Percentiles rank a stretch among this genome's conserved stretches.
phyloP scores from a whole-genome alignment of 345 rosid species.

The Citrus australasica region DNA sequence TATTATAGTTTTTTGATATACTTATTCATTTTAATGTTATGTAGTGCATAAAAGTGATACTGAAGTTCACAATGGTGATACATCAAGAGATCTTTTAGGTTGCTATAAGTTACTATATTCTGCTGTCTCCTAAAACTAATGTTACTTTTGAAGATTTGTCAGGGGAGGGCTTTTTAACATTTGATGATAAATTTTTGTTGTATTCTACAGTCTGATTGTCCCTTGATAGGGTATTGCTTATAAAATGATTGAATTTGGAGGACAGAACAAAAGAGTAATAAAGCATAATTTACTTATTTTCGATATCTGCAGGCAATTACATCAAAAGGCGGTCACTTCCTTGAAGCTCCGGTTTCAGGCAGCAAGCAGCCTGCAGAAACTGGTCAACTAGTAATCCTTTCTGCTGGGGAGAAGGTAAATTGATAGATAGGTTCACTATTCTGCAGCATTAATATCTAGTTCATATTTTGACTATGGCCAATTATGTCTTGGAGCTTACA shows the following conservation, averaged over 20 bases:
- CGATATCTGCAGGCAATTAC: slow-evolving; percentile 56
- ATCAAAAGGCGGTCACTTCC: slow-evolving; percentile 71
- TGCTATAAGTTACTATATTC: background rate
- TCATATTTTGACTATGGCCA: background rate
- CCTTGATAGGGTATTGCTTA: background rate
- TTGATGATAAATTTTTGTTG: background rate
- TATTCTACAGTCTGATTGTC: background rate
- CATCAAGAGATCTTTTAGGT: background rate
- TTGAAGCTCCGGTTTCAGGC: slow-evolving; percentile 97
- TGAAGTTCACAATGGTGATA: background rate
- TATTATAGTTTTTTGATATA: too few relatives aligned
- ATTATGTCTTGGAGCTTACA: background rate
- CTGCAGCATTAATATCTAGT: background rate
- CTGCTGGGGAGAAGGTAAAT: slow-evolving; percentile 90
- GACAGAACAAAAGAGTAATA: background rate
- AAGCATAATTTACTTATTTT: background rate
- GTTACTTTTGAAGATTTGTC: background rate
- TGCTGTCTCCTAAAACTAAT: background rate
- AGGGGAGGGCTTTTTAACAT: background rate
- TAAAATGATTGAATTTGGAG: slow-evolving; percentile 10
- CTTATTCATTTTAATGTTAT: background rate
- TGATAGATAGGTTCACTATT: background rate
- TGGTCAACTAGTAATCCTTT: slow-evolving; percentile 87
- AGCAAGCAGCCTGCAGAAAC: slow-evolving; percentile 98
- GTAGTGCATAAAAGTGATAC: background rate